Conservation (phyloP, 1,284 basidiomycete genomes). For the Schizopora paradoxa region DNA sequence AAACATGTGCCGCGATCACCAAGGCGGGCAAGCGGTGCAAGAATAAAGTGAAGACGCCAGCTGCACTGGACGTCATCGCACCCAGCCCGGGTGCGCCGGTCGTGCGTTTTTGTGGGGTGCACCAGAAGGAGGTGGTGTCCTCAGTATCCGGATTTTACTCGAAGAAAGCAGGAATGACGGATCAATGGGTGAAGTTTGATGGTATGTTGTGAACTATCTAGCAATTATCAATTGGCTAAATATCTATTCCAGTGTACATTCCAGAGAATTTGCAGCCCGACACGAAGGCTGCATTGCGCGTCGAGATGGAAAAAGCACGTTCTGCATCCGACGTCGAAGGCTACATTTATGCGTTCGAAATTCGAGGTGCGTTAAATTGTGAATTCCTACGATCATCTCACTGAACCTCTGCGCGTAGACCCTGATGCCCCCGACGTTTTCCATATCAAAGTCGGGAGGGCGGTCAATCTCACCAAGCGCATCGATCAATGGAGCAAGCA, state of each 20-base stretch:
- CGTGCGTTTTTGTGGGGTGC: slow-evolving; percentile 62
- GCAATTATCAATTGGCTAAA: not conserved
- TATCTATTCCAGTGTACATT: slow-evolving; percentile 51
- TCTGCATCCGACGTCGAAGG: slow-evolving; percentile 56
- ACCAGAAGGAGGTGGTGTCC: slow-evolving; percentile 49
- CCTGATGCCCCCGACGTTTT: slow-evolving; percentile 29
- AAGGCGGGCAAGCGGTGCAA: slow-evolving; percentile 58
- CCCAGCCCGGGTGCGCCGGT: slow-evolving; percentile 35
- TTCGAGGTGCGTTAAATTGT: slow-evolving; percentile 45
- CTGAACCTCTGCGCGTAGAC: slow-evolving; percentile 27
- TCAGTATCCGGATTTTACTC: slow-evolving; percentile 57
- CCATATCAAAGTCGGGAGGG: slow-evolving; percentile 48
- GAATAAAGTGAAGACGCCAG: slow-evolving; percentile 49
- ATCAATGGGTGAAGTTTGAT: slow-evolving; percentile 51
- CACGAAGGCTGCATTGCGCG: slow-evolving; percentile 56
- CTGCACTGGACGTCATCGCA: slow-evolving; percentile 35
- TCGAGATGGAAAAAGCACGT: slow-evolving; percentile 65
- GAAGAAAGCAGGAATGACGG: slow-evolving; percentile 33
- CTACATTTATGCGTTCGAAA: slow-evolving; percentile 76
- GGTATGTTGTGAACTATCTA: slow-evolving; percentile 31
- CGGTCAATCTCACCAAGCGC: slow-evolving; percentile 42
- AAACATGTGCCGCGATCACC: slow-evolving; percentile 62
- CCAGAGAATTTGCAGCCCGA: slow-evolving; percentile 56
- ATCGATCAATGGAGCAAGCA: slow-evolving; percentile 74
- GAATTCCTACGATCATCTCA: not conserved